These are phyloP conservation scores for Gigaspora rosea DNA, from an alignment of 192 early-diverging fungal species.

Conservation along the genomic window DNA sequence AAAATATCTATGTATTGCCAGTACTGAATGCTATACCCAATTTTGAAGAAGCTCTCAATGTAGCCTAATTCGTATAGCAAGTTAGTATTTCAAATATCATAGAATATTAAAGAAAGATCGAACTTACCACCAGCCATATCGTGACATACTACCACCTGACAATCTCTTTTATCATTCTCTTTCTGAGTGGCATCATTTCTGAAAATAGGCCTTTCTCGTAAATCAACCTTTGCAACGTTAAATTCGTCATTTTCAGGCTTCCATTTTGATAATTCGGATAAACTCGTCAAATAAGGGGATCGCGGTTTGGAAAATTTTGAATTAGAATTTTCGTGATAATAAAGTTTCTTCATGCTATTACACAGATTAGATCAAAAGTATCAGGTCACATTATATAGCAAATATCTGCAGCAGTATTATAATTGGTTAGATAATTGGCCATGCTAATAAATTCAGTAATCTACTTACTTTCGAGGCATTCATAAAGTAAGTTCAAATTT, in stretches of 20 bases:
- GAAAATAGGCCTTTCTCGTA: conserved; percentile 33
- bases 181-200: background rate
- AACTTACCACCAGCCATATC: conserved; percentile 62
- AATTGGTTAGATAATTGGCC: too few relatives aligned
- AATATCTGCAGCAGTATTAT: too few relatives aligned
- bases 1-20: conserved; percentile 65
- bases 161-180: conserved; percentile 19
- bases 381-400: too few relatives aligned
- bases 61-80: conserved; percentile 42
- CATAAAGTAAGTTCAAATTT: too few relatives aligned
- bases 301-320: background rate
- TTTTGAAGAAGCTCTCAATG: conserved; percentile 48
- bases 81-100: background rate
- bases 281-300: conserved; percentile 8
- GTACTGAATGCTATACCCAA: conserved; percentile 58
- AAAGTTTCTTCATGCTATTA: background rate
- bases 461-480: too few relatives aligned
- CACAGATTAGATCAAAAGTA: too few relatives aligned
- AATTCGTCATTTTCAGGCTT: conserved; percentile 40
- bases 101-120: background rate
- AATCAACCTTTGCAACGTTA: conserved; percentile 42
- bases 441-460: too few relatives aligned
- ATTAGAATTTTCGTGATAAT: background rate
- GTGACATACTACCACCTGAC: conserved; percentile 56
- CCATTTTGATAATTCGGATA: conserved; percentile 44